Conservation (phyloP, 1,284 basidiomycete species). For the Inonotus hispidus region DNA sequence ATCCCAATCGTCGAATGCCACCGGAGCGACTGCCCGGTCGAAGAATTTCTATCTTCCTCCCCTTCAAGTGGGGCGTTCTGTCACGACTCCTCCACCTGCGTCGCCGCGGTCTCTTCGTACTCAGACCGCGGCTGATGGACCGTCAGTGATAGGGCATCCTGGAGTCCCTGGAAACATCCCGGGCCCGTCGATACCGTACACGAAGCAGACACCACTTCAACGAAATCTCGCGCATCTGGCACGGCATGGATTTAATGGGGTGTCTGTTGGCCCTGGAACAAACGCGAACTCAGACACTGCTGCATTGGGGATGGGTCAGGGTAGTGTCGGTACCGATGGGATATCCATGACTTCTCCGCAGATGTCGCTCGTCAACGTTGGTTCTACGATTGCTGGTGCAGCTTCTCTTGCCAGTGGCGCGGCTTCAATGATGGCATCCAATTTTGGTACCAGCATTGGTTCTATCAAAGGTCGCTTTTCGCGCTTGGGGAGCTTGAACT, state of each 20-base stretch:
- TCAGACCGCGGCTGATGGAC: constrained; percentile 21
- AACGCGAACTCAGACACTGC: constrained; percentile 20
- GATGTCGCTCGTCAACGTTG: constrained; percentile 64
- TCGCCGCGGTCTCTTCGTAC: constrained; percentile 35
- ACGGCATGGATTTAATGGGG: constrained; percentile 72
- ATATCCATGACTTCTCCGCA: constrained; percentile 60
- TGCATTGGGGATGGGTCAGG: neutral
- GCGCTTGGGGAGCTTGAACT: constrained; percentile 65
- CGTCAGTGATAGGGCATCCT: constrained; percentile 23
- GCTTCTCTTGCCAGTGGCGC: constrained; percentile 5
- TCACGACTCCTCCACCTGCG: constrained; percentile 38
- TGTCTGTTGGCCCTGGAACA: constrained; percentile 54
- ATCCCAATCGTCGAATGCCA: constrained; percentile 26
- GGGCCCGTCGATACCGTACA: constrained; percentile 26
- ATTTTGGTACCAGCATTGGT: constrained; percentile 33
- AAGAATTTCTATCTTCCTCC: constrained; percentile 40
- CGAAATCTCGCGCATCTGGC: constrained; percentile 72
- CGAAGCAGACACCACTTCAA: constrained; percentile 69
- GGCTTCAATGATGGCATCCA: constrained; percentile 30
- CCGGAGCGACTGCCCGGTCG: constrained; percentile 28
- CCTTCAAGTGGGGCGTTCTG: constrained; percentile 29
- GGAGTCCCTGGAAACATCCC: constrained; percentile 17
- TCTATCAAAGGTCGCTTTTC: constrained; percentile 55
- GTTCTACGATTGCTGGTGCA: constrained; percentile 25
- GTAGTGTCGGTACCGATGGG: constrained; percentile 40